phyloP scores from a whole-genome alignment of 305 asterid species.

The Petunia hybrid region DNA sequence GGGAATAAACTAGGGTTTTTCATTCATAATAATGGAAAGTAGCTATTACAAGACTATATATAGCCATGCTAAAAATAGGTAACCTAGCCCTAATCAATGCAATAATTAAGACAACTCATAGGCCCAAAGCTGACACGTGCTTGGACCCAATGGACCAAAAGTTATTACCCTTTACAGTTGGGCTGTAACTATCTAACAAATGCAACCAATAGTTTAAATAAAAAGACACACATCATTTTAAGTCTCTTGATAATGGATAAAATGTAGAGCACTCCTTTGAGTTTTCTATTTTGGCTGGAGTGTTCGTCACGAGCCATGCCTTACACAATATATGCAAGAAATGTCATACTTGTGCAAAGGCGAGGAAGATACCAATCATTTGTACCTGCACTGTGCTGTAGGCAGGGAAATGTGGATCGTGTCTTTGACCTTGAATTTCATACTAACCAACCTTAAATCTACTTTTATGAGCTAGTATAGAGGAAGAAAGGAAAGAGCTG shows the following conservation, averaged over 20 bases:
- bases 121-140: no score
- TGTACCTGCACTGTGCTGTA: neutral
- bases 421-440: neutral
- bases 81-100: no score
- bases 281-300: neutral
- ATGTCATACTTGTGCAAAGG: neutral
- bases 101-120: no score
- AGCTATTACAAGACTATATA: no score
- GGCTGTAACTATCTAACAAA: no score
- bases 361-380: neutral
- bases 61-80: no score
- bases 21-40: no score
- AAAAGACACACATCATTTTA: no score
- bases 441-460: neutral
- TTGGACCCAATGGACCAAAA: no score
- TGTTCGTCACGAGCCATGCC: neutral
- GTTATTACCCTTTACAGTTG: no score
- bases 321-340: neutral
- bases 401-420: neutral
- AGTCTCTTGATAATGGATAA: neutral
- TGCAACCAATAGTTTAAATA: no score
- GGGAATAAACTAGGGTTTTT: no score
- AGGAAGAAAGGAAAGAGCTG: neutral
- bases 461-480: neutral
- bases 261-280: neutral